Evolutionary conservation across 169 alveolate species (phyloP).

Genomic region (Amoebophrya sp.): DNA sequence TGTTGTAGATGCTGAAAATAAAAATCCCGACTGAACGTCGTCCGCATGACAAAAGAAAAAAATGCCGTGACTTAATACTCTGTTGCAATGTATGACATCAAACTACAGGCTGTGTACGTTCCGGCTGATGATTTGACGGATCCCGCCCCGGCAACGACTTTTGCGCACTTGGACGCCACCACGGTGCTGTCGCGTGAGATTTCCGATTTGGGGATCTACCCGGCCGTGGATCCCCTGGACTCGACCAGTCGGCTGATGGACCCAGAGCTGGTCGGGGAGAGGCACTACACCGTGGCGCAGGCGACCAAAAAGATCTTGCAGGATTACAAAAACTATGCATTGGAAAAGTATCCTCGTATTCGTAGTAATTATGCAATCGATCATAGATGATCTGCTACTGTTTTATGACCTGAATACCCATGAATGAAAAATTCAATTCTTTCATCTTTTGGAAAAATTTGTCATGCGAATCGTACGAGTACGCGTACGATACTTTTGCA

Average conservation of each 20-base stretch:
- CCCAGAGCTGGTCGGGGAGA: constrained; percentile 73
- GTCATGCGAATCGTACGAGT: no score
- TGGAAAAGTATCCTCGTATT: no score
- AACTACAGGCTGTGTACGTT: constrained; percentile 84
- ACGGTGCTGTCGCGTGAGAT: constrained; percentile 86
- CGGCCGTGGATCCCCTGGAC: constrained; percentile 98
- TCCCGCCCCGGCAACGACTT: constrained; percentile 98
- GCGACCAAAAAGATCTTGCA: constrained; percentile 89
- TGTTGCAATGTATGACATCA: no score
- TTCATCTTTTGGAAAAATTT: no score
- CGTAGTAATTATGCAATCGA: no score
- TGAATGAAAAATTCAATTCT: no score
- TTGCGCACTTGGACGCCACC: constrained; percentile 95
- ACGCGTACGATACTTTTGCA: neutral
- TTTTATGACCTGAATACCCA: no score
- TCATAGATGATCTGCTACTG: no score
- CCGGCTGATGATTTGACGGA: constrained; percentile 98
- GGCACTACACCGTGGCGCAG: constrained; percentile 88
- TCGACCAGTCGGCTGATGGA: constrained; percentile 89
- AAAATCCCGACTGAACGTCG: no score
- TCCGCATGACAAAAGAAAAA: no score
- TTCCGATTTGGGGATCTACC: constrained; percentile 92
- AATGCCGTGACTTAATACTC: no score
- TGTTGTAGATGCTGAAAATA: no score
- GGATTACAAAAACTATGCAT: constrained; percentile 87